These are phyloP conservation scores for Leptographium radiaticola DNA, from an alignment of 2,329 filamentous ascomycete genomes.

Conservation along the genomic window DNA sequence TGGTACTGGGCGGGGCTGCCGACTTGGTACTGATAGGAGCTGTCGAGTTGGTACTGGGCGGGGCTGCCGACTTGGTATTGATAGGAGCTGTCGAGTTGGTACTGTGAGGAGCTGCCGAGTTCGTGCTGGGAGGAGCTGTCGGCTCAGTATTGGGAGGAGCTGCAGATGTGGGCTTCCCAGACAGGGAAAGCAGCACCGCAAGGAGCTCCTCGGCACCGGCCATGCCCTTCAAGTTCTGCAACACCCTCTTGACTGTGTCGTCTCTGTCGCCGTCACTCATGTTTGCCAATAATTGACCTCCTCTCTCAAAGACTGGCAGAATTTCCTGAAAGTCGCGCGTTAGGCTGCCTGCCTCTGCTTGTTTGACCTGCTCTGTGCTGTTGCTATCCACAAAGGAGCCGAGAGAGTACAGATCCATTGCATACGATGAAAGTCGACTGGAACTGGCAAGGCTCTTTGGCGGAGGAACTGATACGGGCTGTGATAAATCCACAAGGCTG, in stretches of 20 bases:
- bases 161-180: neutral
- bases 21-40: too few species aligned
- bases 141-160: too few species aligned
- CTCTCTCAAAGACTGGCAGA: conserved; percentile 2
- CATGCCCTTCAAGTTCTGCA: neutral
- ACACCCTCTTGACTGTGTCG: neutral
- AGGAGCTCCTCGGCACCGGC: neutral
- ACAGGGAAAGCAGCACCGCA: neutral
- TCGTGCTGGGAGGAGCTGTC: too few species aligned
- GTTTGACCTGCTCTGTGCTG: neutral
- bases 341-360: neutral
- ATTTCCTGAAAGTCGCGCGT: neutral
- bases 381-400: neutral
- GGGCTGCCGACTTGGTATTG: too few species aligned
- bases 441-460: neutral
- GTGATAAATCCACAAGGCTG: conserved; percentile 7
- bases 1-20: too few species aligned
- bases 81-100: too few species aligned
- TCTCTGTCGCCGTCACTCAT: neutral
- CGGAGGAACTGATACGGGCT: neutral
- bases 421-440: conserved; percentile 4
- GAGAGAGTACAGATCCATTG: conserved; percentile 7
- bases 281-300: neutral
- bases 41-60: too few species aligned
- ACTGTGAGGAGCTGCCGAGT: too few species aligned